A percentile compares a stretch with the other conserved stretches of the same genome.
Evolutionary conservation across 768 basidiomycete genomes (phyloP).

Genomic region (Crassisporium funariophilum): DNA sequence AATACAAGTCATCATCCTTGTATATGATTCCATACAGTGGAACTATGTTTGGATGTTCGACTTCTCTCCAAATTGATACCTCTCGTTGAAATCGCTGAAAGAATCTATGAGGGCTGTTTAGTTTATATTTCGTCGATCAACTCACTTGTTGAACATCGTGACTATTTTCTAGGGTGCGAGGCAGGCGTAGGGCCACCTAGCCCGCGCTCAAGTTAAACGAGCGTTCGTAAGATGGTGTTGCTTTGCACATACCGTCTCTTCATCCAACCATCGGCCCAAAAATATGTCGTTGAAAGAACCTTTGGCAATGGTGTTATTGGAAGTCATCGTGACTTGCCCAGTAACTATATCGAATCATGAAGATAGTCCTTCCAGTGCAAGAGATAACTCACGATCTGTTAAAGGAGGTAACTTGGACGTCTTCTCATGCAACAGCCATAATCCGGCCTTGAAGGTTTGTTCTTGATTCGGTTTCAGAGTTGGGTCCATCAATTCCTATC

Average conservation of each 20-base stretch:
- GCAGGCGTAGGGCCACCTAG: conserved; percentile 44
- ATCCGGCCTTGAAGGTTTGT: conserved; percentile 36
- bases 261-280: conserved; percentile 44
- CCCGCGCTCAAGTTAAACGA: conserved; percentile 4
- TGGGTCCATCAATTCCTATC: conserved; percentile 39
- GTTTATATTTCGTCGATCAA: neutral
- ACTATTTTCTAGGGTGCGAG: conserved; percentile 35
- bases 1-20: conserved; percentile 34
- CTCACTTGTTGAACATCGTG: conserved; percentile 36
- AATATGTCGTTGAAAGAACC: conserved; percentile 45
- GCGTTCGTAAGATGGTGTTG: too few species aligned
- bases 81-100: conserved; percentile 45
- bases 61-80: conserved; percentile 42
- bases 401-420: conserved; percentile 44
- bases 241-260: conserved; percentile 30
- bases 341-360: conserved; percentile 33
- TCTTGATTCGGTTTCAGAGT: conserved; percentile 31
- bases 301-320: conserved; percentile 30
- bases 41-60: conserved; percentile 43
- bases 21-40: conserved; percentile 40
- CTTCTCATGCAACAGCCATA: conserved; percentile 40
- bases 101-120: conserved; percentile 1
- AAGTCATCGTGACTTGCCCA: conserved; percentile 39
- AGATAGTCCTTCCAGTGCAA: neutral
- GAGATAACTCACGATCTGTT: conserved; percentile 36